Evolutionary conservation across 2,329 filamentous ascomycete genomes (phyloP).

Genomic region (Metarhizium anisopliae): DNA sequence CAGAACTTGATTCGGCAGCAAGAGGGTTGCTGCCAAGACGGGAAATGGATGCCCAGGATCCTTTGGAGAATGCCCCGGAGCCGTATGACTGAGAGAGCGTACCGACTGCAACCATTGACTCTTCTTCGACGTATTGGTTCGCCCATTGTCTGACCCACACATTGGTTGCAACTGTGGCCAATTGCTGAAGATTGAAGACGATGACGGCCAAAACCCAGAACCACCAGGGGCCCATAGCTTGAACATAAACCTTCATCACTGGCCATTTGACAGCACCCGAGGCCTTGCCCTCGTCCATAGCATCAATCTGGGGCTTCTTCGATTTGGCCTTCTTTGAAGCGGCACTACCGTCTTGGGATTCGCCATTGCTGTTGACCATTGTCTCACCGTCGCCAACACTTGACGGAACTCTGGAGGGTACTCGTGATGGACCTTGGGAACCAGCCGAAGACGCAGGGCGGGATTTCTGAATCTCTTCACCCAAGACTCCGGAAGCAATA

Average conservation of each 20-base stretch:
- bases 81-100: conserved; percentile 15
- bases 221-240: conserved; percentile 91
- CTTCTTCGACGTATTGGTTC: conserved; percentile 63
- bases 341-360: conserved; percentile 34
- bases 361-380: conserved; percentile 40
- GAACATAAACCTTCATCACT: conserved; percentile 78
- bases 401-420: conserved; percentile 69
- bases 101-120: conserved; percentile 12
- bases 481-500: conserved; percentile 78
- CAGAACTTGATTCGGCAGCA: not conserved
- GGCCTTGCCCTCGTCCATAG: conserved; percentile 68
- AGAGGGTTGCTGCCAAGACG: conserved; percentile 22
- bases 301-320: conserved; percentile 38
- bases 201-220: conserved; percentile 75
- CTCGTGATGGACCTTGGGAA: conserved; percentile 69
- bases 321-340: conserved; percentile 40
- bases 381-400: conserved; percentile 60
- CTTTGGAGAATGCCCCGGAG: conserved; percentile 18
- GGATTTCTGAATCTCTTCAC: conserved; percentile 73
- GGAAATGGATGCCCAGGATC: conserved; percentile 27
- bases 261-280: conserved; percentile 80
- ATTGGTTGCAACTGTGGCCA: conserved; percentile 80
- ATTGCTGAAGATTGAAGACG: conserved; percentile 74
- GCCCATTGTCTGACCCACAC: conserved; percentile 95
- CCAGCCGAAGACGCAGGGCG: conserved; percentile 58